Percentiles rank a stretch among this genome's conserved stretches.
Conservation (phyloP, 2,329 filamentous ascomycete genomes). For the Monilinia laxa region DNA sequence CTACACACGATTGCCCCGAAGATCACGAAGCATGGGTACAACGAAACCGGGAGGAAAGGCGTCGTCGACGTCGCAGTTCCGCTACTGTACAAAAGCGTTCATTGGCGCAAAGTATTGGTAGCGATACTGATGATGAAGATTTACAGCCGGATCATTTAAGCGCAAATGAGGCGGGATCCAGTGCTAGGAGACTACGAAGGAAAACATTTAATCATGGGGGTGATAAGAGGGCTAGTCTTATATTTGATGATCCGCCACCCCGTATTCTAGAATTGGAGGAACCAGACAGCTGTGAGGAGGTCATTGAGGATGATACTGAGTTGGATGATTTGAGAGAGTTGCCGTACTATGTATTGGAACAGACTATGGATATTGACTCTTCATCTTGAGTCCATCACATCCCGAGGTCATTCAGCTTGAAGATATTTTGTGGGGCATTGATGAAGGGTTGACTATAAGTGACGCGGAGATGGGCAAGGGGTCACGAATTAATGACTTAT, state of each 20-base stretch:
- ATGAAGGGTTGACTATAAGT: constrained; percentile 20
- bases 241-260: constrained; percentile 41
- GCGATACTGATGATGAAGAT: constrained; percentile 41
- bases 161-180: constrained; percentile 38
- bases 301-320: constrained; percentile 34
- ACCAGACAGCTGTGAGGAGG: constrained; percentile 39
- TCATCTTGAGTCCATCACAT: constrained; percentile 17
- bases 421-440: constrained; percentile 25
- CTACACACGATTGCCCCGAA: constrained; percentile 27
- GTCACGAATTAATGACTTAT: constrained; percentile 16
- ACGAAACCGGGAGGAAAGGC: constrained; percentile 31
- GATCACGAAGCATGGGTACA: constrained; percentile 34
- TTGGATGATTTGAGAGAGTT: constrained; percentile 30
- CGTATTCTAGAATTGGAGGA: constrained; percentile 41
- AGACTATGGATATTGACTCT: constrained; percentile 38
- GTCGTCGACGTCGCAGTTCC: constrained; percentile 37
- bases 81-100: constrained; percentile 39
- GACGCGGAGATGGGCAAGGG: constrained; percentile 6
- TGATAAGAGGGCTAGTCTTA: constrained; percentile 37
- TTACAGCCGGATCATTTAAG: constrained; percentile 37
- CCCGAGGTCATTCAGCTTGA: too few species aligned
- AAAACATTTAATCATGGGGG: constrained; percentile 29
- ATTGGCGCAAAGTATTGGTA: constrained; percentile 39
- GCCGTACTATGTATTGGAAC: constrained; percentile 35
- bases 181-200: constrained; percentile 39